Conservation (phyloP, 331 rosid species). For the Malus hybrid region DNA sequence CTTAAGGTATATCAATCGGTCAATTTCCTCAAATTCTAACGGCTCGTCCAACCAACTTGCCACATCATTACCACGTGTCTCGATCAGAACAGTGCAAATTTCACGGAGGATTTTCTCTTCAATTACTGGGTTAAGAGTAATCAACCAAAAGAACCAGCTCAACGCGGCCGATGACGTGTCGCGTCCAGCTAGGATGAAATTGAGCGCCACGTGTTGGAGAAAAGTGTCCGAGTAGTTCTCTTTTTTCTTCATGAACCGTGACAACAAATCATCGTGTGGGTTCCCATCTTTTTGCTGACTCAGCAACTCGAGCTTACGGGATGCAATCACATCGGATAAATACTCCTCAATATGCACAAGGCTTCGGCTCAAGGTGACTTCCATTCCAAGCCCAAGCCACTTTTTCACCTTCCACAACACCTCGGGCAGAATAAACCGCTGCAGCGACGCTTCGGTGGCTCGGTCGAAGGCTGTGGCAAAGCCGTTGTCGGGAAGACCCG, state of each 20-base stretch:
- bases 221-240: constrained; percentile 57
- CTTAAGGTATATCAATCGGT: constrained; percentile 55
- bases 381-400: constrained; percentile 86
- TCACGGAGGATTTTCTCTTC: constrained; percentile 61
- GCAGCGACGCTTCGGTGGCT: constrained; percentile 87
- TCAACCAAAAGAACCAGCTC: constrained; percentile 84
- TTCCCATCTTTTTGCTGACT: constrained; percentile 52
- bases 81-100: constrained; percentile 44
- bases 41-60: constrained; percentile 54
- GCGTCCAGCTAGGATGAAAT: constrained; percentile 48
- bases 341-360: constrained; percentile 50
- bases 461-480: constrained; percentile 71
- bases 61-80: constrained; percentile 56
- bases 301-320: constrained; percentile 65
- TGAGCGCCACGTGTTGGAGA: constrained; percentile 78
- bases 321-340: constrained; percentile 60
- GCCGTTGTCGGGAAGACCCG: constrained; percentile 40
- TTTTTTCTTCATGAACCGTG: constrained; percentile 83
- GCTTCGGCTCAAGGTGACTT: constrained; percentile 75
- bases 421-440: constrained; percentile 68
- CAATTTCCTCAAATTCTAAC: constrained; percentile 62
- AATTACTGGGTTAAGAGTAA: constrained; percentile 47
- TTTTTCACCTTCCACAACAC: constrained; percentile 70
- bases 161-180: constrained; percentile 47
- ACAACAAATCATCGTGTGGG: constrained; percentile 66